These are phyloP conservation scores for Pelargonium nanum DNA, from an alignment of 345 rosid genomes.

Conservation along the genomic window DNA sequence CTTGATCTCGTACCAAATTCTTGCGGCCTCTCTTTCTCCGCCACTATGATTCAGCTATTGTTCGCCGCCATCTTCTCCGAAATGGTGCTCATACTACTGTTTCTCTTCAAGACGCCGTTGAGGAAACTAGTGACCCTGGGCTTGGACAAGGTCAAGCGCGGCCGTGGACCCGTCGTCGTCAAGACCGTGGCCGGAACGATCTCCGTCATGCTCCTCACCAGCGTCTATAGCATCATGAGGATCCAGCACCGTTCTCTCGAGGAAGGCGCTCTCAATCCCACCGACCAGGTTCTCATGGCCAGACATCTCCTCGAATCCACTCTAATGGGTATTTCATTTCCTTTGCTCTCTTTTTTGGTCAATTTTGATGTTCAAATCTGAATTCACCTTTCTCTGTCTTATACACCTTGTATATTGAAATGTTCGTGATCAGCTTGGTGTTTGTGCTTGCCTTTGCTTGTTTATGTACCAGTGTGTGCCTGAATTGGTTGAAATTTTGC, in stretches of 20 bases:
- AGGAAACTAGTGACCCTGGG: slow-evolving; percentile 60
- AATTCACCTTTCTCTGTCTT: neutral
- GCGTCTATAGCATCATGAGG: slow-evolving; percentile 43
- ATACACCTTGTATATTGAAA: too few species aligned
- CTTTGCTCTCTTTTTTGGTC: too few species aligned
- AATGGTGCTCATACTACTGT: slow-evolving; percentile 44
- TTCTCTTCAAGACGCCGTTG: slow-evolving; percentile 70
- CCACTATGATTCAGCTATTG: slow-evolving; percentile 55
- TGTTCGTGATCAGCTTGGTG: neutral
- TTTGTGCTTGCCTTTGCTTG: neutral
- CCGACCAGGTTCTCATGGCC: slow-evolving; percentile 82
- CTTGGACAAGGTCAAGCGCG: slow-evolving; percentile 71
- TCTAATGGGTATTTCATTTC: slow-evolving; percentile 56
- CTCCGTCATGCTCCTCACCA: slow-evolving; percentile 40
- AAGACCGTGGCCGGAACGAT: slow-evolving; percentile 69
- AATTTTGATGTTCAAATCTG: neutral
- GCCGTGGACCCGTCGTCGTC: slow-evolving; percentile 76
- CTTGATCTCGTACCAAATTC: too few species aligned
- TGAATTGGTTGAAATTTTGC: neutral
- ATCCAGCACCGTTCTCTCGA: slow-evolving; percentile 63
- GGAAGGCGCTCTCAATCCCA: slow-evolving; percentile 48
- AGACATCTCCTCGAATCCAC: slow-evolving; percentile 73
- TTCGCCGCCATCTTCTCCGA: slow-evolving; percentile 48
- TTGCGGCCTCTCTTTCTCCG: neutral
- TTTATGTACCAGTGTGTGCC: neutral